Conservation (phyloP, 306 rosid genomes). For the Cyamopsis tetragonoloba region DNA sequence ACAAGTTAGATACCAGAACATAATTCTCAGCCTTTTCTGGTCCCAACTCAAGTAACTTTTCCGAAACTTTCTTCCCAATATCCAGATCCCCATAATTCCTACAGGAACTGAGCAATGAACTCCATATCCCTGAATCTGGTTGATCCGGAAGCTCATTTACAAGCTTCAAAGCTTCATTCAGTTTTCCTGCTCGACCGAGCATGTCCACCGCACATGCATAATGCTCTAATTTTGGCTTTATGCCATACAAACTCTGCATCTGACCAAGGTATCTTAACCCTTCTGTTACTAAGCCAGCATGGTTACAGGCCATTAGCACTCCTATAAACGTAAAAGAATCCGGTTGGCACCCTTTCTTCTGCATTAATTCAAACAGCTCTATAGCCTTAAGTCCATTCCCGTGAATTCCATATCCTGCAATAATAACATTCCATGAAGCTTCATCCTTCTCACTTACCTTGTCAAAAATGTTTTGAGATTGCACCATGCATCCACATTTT, state of each 20-base stretch:
- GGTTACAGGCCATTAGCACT: constrained; percentile 73
- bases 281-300: constrained; percentile 62
- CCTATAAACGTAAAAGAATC: constrained; percentile 74
- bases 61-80: constrained; percentile 50
- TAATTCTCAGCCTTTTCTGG: constrained; percentile 62
- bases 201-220: constrained; percentile 79
- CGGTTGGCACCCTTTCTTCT: constrained; percentile 40
- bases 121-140: constrained; percentile 80
- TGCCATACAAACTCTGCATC: constrained; percentile 52
- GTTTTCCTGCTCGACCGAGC: constrained; percentile 68
- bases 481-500: constrained; percentile 71
- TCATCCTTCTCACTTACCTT: constrained; percentile 42
- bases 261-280: constrained; percentile 54
- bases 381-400: constrained; percentile 68
- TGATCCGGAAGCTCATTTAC: constrained; percentile 55
- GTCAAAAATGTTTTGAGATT: constrained; percentile 51
- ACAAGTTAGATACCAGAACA: constrained; percentile 66
- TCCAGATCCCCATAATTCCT: constrained; percentile 52
- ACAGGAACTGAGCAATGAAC: constrained; percentile 82
- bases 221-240: constrained; percentile 68
- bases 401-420: constrained; percentile 75
- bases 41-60: constrained; percentile 50
- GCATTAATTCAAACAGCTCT: constrained; percentile 66
- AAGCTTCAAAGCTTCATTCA: constrained; percentile 62
- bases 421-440: constrained; percentile 72